These are phyloP conservation scores for Claviceps maximensis DNA, from an alignment of 2,329 filamentous ascomycete species.

Conservation along the genomic window DNA sequence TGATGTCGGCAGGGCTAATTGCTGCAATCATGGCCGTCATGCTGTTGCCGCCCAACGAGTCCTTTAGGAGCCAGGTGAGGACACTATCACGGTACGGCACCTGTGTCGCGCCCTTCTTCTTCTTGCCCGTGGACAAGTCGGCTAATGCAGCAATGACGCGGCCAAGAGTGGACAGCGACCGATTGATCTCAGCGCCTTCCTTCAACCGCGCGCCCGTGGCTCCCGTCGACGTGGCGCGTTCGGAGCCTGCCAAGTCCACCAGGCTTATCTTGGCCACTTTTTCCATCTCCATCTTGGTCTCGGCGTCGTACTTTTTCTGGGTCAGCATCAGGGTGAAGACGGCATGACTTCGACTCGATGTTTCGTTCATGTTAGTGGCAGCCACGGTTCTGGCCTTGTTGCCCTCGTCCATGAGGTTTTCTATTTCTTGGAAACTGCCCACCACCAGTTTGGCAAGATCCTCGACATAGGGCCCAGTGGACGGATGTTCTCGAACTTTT, in stretches of 20 bases:
- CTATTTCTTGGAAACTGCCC: conserved; percentile 86
- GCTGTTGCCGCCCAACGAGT: conserved; percentile 93
- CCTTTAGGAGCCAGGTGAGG: conserved; percentile 91
- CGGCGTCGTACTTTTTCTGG: conserved; percentile 79
- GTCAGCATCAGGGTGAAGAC: conserved; percentile 95
- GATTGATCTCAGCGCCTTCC: conserved; percentile 96
- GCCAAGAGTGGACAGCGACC: conserved; percentile 87
- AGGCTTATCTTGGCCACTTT: conserved; percentile 97
- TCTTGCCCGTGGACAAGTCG: conserved; percentile 75
- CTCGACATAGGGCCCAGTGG: conserved; percentile 94
- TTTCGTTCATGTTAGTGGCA: conserved; percentile 99
- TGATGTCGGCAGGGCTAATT: conserved; percentile 96
- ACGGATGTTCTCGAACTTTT: conserved; percentile 94
- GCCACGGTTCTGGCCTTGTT: conserved; percentile 98
- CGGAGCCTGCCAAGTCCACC: conserved; percentile 94
- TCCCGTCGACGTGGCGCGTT: conserved; percentile 92
- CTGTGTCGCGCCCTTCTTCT: conserved; percentile 59
- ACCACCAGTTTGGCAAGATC: conserved; percentile 93
- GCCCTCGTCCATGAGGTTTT: conserved; percentile 96
- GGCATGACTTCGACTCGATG: conserved; percentile 92
- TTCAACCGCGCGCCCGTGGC: conserved; percentile 91
- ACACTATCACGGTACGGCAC: conserved; percentile 97
- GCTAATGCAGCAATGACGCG: conserved; percentile 94
- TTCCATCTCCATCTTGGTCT: conserved; percentile 94
- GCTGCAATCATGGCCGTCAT: conserved; percentile 99